Evolutionary conservation across 192 early-diverging fungal genomes (phyloP), one percentile per base, ranked within the genome.

Genomic region (Linnemannia elongata): DNA sequence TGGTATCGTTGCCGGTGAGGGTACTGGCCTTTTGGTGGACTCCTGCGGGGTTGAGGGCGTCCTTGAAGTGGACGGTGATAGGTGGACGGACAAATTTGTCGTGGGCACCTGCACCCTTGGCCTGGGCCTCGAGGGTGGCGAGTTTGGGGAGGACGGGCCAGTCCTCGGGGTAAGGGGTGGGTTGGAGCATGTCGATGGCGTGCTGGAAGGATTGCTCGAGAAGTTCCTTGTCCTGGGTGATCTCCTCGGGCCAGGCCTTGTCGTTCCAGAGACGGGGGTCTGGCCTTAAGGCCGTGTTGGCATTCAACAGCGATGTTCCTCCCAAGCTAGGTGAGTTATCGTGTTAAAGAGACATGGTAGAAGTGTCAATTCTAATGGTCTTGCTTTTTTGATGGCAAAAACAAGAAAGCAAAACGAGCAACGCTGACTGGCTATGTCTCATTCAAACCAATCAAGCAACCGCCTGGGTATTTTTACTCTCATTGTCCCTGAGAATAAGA

Each of bases 301-400:
- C 90, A 54, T 90, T 90, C 49, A 90, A 45, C 22, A 90, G 85
- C 2, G 90, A 90, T 3, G 90, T 90, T 33, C 90, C 90, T 54
- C 90, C 90, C 47, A 90, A 86, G 36, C 90, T 90, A 83, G 42
- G 22, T 33, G 13, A 52, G 41, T 45, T 20, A 45, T 30, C 36
- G 27, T 27, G 7, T 8, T 3, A 38, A 18, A 35, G 39, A 13
- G 1, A 20, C 15, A 38, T 9, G 20, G 3, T 10, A 9, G 13
- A 57, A 33, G 60, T 33, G 60, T 33, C 12, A 66, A 66, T 66
- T 12, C 30, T 33, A 33, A 17, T 66, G 12, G 60, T 66, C 60
- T 66, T 27, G 6, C 3, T 39, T 39, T 39, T 39, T 13, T 45
- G 10, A 12, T 63, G n/a, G 30, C 27, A 63, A 63, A 63, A 63